Evolutionary conservation across 805 yeast genomes (phyloP).

Genomic region (Citeromyces matritensis): DNA sequence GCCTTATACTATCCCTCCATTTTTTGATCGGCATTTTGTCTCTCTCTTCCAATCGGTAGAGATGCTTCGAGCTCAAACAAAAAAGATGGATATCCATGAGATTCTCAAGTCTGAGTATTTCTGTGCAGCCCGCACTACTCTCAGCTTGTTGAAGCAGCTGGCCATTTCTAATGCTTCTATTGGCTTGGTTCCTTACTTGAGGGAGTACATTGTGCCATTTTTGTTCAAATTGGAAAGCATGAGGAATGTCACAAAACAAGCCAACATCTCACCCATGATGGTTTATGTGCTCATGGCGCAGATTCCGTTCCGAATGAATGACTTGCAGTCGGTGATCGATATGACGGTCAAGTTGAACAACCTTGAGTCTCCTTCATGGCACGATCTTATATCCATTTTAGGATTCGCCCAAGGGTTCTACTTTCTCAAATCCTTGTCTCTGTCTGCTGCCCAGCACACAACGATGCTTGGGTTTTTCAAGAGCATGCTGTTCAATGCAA

Average conservation of each 20-base stretch:
- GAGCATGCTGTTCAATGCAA: slow-evolving; percentile 39
- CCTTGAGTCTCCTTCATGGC: slow-evolving; percentile 25
- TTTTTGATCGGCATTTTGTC: slow-evolving; percentile 21
- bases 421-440: slow-evolving; percentile 46
- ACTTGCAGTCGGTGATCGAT: slow-evolving; percentile 24
- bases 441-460: slow-evolving; percentile 29
- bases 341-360: slow-evolving; percentile 25
- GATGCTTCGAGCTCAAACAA: slow-evolving; percentile 19
- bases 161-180: slow-evolving; percentile 19
- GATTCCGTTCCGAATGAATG: slow-evolving; percentile 24
- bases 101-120: slow-evolving; percentile 44
- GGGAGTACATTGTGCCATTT: slow-evolving; percentile 33
- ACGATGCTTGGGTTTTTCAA: slow-evolving; percentile 35
- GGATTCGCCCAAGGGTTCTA: slow-evolving; percentile 58
- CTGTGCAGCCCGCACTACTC: slow-evolving; percentile 48
- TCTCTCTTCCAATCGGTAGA: slow-evolving; percentile 28
- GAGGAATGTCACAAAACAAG: slow-evolving; percentile 71
- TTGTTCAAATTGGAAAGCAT: slow-evolving; percentile 45
- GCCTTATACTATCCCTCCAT: slow-evolving; percentile 13
- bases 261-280: slow-evolving; percentile 37
- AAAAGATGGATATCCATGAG: slow-evolving; percentile 25
- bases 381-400: slow-evolving; percentile 54
- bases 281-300: slow-evolving; percentile 30
- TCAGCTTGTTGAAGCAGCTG: slow-evolving; percentile 41
- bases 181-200: no score